These are phyloP conservation scores for Phaeosphaeria sp. DNA, from an alignment of 2,329 filamentous ascomycete genomes.

Conservation along the genomic window DNA sequence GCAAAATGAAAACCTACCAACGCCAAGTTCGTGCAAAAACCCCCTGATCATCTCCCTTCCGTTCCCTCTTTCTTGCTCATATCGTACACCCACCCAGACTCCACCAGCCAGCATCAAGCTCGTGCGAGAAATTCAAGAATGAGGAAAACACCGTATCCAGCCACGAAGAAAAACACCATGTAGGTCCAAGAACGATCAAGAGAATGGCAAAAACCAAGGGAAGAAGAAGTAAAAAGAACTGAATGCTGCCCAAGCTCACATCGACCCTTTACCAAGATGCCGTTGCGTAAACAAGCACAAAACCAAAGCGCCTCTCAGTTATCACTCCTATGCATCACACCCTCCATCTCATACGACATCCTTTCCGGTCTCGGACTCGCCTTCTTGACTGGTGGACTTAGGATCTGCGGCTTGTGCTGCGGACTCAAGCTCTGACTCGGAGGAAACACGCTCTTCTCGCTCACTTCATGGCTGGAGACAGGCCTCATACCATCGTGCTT, in stretches of 20 bases:
- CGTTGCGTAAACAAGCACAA: not conserved
- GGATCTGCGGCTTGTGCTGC: constrained; percentile 62
- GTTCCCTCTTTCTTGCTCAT: not conserved
- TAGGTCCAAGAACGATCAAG: not conserved
- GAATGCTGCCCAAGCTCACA: no score
- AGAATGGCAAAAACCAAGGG: not conserved
- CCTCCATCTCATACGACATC: constrained; percentile 1
- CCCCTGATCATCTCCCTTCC: not conserved
- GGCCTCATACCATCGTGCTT: constrained; percentile 52
- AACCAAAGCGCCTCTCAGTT: not conserved
- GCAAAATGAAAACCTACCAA: not conserved
- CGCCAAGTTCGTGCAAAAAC: not conserved
- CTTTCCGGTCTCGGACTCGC: not conserved
- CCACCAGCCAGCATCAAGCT: not conserved
- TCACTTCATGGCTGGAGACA: constrained; percentile 39
- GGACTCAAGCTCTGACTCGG: constrained; percentile 65
- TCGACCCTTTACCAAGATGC: not conserved
- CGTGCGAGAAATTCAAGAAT: not conserved
- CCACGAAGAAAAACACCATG: not conserved
- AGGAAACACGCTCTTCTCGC: constrained; percentile 59
- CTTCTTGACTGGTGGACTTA: constrained; percentile 67
- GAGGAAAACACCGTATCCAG: not conserved
- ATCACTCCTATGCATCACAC: not conserved
- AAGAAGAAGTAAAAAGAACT: not conserved
- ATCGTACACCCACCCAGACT: not conserved